phyloP scores from a whole-genome alignment of 2,329 filamentous ascomycete species.

The Rhynchosporium graminicola region DNA sequence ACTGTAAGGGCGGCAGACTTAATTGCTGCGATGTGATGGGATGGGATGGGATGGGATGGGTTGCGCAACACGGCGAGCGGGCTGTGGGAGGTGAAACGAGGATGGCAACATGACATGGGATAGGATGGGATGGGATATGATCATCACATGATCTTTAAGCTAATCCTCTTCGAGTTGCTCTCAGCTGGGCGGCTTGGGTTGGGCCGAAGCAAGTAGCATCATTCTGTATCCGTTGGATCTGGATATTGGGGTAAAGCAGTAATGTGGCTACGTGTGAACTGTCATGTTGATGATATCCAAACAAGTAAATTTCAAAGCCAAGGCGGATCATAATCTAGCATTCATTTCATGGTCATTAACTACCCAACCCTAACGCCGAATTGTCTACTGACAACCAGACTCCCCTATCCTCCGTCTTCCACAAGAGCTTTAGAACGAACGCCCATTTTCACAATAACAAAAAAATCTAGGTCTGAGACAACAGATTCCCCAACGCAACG shows the following conservation, averaged over 20 bases:
- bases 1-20: constrained; percentile 5
- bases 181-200: background rate
- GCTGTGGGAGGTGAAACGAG: constrained; percentile 2
- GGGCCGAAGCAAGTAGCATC: background rate
- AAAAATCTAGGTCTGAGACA: background rate
- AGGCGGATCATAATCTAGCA: background rate
- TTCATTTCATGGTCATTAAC: constrained; percentile 10
- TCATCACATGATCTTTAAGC: background rate
- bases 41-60: background rate
- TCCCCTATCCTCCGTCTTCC: constrained; percentile 2
- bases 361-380: background rate
- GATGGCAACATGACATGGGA: background rate
- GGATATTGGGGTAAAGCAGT: background rate
- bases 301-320: background rate
- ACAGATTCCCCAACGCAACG: background rate
- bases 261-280: no score
- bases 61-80: constrained; percentile 2
- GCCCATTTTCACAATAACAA: background rate
- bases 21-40: background rate
- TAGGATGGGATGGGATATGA: background rate
- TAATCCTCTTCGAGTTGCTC: background rate
- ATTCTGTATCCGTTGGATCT: background rate
- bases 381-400: background rate
- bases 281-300: no score
- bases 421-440: background rate